A percentile compares a stretch with the other conserved stretches of the same genome.
These are phyloP conservation scores for Yarrowia sp. DNA, from an alignment of 805 yeast species.

Conservation along the genomic window DNA sequence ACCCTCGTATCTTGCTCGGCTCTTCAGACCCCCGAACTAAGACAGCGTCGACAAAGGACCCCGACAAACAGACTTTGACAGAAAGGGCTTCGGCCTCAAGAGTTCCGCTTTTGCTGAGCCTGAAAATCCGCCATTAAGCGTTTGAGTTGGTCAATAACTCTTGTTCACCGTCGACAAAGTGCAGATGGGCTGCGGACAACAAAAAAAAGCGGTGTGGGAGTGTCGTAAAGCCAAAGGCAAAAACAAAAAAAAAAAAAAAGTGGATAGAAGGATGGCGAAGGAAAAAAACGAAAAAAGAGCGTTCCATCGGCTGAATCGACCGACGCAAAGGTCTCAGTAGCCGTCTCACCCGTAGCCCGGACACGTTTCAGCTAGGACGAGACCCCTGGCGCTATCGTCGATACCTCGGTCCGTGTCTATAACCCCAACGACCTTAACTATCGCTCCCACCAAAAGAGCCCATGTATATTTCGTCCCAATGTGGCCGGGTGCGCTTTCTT, in stretches of 20 bases:
- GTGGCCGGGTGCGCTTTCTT: slow-evolving; percentile 3
- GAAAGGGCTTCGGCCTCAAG: not conserved
- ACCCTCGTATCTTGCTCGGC: no score
- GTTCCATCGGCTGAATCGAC: no score
- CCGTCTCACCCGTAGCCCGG: not conserved
- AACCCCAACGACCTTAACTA: slow-evolving; percentile 11
- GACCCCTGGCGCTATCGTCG: no score
- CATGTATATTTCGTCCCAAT: slow-evolving; percentile 9
- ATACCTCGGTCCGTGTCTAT: no score
- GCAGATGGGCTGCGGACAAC: slow-evolving; percentile 13
- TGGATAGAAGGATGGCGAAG: not conserved
- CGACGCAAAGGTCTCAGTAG: no score
- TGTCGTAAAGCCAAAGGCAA: not conserved
- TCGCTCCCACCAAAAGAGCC: not conserved
- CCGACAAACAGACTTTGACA: no score
- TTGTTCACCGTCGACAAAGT: not conserved
- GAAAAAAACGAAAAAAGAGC: not conserved
- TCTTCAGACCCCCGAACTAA: no score
- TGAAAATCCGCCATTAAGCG: not conserved
- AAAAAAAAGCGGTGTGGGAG: slow-evolving; percentile 8
- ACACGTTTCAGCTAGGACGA: not conserved
- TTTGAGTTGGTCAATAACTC: not conserved
- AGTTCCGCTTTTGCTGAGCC: not conserved
- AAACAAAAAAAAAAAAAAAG: not conserved
- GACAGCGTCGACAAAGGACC: no score